These are phyloP conservation scores for Cucumis melo DNA, from an alignment of 306 rosid species.

Conservation along the genomic window DNA sequence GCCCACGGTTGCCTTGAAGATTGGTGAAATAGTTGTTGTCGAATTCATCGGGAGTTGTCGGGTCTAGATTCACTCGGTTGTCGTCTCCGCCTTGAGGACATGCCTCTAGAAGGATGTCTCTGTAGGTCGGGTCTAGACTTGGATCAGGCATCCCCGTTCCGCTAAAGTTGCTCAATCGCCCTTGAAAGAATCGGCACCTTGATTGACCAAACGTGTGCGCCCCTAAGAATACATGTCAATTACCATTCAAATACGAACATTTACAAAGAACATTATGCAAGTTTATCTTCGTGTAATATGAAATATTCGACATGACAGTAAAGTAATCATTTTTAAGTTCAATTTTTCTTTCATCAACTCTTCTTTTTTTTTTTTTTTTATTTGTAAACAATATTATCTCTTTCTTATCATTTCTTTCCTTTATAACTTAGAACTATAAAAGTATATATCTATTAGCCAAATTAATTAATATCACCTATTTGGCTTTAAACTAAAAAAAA, in stretches of 20 bases:
- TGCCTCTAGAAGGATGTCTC: slow-evolving; percentile 31
- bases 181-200: slow-evolving; percentile 33
- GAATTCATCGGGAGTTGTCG: slow-evolving; percentile 13
- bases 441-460: neutral
- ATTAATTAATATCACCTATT: neutral
- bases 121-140: slow-evolving; percentile 33
- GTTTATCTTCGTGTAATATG: neutral
- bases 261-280: no score
- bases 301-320: neutral
- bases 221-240: slow-evolving; percentile 7
- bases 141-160: slow-evolving; percentile 42
- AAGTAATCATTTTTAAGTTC: neutral
- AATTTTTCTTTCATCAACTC: no score
- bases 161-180: slow-evolving; percentile 38
- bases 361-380: neutral
- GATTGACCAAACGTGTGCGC: slow-evolving; percentile 69
- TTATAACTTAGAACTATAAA: neutral
- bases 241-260: no score
- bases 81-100: neutral
- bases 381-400: neutral
- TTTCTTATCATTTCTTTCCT: neutral
- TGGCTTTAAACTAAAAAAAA: neutral
- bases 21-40: slow-evolving; percentile 51
- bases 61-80: neutral
- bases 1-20: slow-evolving; percentile 1